Conservation (phyloP, 345 rosid species). For the Abelmoschus esculentus region DNA sequence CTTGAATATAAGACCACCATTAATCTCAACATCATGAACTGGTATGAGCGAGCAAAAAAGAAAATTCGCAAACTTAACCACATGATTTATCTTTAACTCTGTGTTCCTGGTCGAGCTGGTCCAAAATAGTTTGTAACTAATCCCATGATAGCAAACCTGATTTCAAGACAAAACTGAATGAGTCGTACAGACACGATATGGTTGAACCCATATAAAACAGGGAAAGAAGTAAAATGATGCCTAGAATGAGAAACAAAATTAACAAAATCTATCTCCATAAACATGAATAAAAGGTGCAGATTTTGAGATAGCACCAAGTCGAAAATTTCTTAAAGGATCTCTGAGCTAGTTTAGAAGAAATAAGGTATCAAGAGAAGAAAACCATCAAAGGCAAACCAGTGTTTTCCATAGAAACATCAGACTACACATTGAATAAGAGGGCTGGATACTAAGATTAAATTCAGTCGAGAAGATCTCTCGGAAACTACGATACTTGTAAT, state of each 20-base stretch:
- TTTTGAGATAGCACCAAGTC: not conserved
- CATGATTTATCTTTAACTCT: slow-evolving; percentile 26
- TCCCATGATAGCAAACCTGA: slow-evolving; percentile 98
- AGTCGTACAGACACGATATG: too few species aligned
- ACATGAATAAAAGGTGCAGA: not conserved
- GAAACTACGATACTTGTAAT: not conserved
- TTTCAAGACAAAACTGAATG: not conserved
- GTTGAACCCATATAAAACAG: not conserved
- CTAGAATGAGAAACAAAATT: not conserved
- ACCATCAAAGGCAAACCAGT: not conserved
- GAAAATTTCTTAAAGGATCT: not conserved
- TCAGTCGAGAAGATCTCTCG: not conserved
- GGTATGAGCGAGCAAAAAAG: not conserved
- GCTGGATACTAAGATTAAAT: not conserved
- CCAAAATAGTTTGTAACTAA: slow-evolving; percentile 89
- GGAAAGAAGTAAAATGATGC: not conserved
- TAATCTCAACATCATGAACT: slow-evolving; percentile 3
- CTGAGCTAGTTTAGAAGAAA: not conserved
- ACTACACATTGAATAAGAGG: not conserved
- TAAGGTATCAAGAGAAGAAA: not conserved
- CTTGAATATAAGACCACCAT: not conserved
- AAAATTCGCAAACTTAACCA: not conserved
- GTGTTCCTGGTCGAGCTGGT: slow-evolving; percentile 54
- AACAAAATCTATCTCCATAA: not conserved
- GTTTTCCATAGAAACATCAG: not conserved